Percentiles rank a stretch among this genome's conserved stretches.
Evolutionary conservation across 2,329 filamentous ascomycete species (phyloP).

Genomic region (Eutypa lata): DNA sequence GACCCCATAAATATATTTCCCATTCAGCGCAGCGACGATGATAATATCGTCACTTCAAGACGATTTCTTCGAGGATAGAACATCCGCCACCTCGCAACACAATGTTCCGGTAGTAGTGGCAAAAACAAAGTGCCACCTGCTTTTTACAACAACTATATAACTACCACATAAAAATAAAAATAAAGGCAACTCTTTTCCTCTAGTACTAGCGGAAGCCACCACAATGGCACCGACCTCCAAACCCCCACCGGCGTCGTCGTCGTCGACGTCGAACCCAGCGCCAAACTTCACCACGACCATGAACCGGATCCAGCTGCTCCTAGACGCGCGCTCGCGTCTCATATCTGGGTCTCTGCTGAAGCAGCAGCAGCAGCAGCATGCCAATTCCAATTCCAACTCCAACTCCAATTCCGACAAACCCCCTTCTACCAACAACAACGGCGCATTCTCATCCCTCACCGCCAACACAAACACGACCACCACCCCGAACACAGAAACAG

Average conservation of each 20-base stretch:
- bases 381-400: conserved; percentile 9
- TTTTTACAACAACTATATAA: too few species aligned
- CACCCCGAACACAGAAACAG: conserved; percentile 5
- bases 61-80: too few species aligned
- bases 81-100: too few species aligned
- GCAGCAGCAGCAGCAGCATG: too few species aligned
- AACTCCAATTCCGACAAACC: conserved; percentile 1
- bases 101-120: too few species aligned
- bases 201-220: too few species aligned
- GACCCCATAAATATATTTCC: background rate
- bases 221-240: conserved; percentile 21
- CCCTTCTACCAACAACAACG: background rate
- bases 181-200: too few species aligned
- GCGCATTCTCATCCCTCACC: conserved; percentile 14
- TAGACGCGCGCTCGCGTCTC: conserved; percentile 17
- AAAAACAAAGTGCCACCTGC: too few species aligned
- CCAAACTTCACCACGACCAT: conserved; percentile 26
- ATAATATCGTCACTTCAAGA: background rate
- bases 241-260: conserved; percentile 1
- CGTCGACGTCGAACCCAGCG: conserved; percentile 24
- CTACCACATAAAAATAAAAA: too few species aligned
- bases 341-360: conserved; percentile 6
- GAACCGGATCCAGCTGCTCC: conserved; percentile 27
- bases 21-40: background rate
- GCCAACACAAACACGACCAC: background rate